Conservation (phyloP, 1,284 basidiomycete species). For the Sutorius eximius region DNA sequence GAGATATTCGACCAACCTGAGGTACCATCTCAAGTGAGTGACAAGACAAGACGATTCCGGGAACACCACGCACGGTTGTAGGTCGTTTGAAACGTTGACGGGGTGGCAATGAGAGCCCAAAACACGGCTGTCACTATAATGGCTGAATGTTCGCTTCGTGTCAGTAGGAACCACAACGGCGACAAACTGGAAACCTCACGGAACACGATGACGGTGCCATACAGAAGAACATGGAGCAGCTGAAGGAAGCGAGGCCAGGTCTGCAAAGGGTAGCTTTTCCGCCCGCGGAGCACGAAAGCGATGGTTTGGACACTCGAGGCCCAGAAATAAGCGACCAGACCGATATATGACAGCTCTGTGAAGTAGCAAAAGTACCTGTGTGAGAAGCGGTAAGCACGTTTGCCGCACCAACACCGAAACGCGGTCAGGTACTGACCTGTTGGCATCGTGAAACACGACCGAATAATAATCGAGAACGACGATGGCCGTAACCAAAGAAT, state of each 20-base stretch:
- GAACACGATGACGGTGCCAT: slow-evolving; percentile 54
- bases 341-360: slow-evolving; percentile 62
- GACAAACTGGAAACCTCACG: slow-evolving; percentile 44
- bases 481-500: slow-evolving; percentile 49
- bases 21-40: background rate
- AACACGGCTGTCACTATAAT: slow-evolving; percentile 67
- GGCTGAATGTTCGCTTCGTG: slow-evolving; percentile 34
- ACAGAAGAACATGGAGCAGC: slow-evolving; percentile 55
- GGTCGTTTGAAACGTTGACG: slow-evolving; percentile 41
- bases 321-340: slow-evolving; percentile 61
- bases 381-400: background rate
- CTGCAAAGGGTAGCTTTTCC: slow-evolving; percentile 53
- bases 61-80: slow-evolving; percentile 37
- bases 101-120: slow-evolving; percentile 56
- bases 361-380: slow-evolving; percentile 64
- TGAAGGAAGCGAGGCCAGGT: slow-evolving; percentile 58
- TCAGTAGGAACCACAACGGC: background rate
- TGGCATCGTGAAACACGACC: slow-evolving; percentile 29
- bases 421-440: slow-evolving; percentile 28
- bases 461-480: slow-evolving; percentile 44
- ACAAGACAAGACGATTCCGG: background rate
- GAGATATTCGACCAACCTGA: slow-evolving; percentile 62
- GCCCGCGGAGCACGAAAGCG: slow-evolving; percentile 39
- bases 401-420: background rate
- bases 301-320: slow-evolving; percentile 57